Evolutionary conservation across 495 filamentous ascomycete species (phyloP), one percentile per base, ranked within the genome.

Genomic region (Penicillium bialowiezense): DNA sequence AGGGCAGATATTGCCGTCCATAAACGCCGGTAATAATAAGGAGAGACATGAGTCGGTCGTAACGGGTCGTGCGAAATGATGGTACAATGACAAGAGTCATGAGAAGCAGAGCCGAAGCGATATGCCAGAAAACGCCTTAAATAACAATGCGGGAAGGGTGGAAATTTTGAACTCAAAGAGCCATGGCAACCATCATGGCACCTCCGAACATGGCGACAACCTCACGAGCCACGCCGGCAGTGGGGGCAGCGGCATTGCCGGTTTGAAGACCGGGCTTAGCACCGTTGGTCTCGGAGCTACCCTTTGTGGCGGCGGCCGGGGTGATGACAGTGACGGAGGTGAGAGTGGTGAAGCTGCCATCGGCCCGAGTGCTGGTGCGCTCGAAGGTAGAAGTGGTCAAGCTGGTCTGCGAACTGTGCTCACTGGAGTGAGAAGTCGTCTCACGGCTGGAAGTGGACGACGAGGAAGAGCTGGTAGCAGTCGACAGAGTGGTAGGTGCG

Each of bases 321-420:
- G 66, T 64, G 28, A 79, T 65, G 13, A 79, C 65, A 2, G 75
- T 74, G 10, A 74, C 52, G 33, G 69, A 62, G n/a, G 77, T 80
- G 48, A 77, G 62, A 42, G 75, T 77, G 56, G 62, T 70, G 23
- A 70, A 41, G n/a, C 61, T 65, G 38, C 76, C 89, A 59, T 97
- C 86, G 18, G 92, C 79, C 2, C 91, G 82, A 49, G 87, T 90
- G 62, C 83, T 83, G 34, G 69, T 75, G 35, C 62, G 67, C 43
- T 70, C 55, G 59, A 56, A 62, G 5, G 68, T 77, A 1, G 65
- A 55, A 7, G 48, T 75, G 15, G 40, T 62, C 5, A 66, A 64
- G 34, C 60, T 64, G 6, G 29, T 32, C 29, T 32, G 29, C 29
- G 29, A 32, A 10, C 21, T 40, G n/a, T 71, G 69, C 47, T 74